Conservation (phyloP, 257 asterid species). For the Prunella vulgaris region DNA sequence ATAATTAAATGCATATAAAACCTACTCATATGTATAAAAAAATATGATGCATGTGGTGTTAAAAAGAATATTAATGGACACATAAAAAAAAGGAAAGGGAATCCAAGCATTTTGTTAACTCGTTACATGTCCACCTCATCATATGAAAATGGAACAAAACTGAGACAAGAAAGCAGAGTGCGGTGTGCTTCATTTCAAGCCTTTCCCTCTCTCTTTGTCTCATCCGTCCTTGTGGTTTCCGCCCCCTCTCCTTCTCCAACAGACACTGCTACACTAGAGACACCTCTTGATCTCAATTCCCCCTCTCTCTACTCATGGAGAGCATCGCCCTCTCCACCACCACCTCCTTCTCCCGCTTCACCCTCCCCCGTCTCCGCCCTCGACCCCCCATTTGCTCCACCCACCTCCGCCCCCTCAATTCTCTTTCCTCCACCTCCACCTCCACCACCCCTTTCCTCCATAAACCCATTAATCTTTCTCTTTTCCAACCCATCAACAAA, state of each 20-base stretch:
- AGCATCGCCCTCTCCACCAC: slow-evolving; percentile 53
- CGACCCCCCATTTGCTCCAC: slow-evolving; percentile 23
- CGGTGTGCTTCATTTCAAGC: background rate
- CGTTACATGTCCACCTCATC: slow-evolving; percentile 9
- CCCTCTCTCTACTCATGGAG: slow-evolving; percentile 47
- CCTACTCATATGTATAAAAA: no score
- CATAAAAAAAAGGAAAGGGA: no score
- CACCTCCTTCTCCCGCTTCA: slow-evolving; percentile 40
- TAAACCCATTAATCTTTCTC: no score
- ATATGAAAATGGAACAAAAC: background rate
- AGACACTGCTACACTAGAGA: background rate
- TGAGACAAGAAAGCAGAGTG: background rate
- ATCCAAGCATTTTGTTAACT: background rate
- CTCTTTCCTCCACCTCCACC: slow-evolving; percentile 22
- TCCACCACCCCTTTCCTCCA: slow-evolving; percentile 12
- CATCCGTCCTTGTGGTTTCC: slow-evolving; percentile 21
- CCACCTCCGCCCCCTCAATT: slow-evolving; percentile 36
- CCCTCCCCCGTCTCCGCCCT: slow-evolving; percentile 41
- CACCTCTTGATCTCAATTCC: slow-evolving; percentile 1
- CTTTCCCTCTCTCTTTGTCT: background rate
- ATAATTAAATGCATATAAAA: no score
- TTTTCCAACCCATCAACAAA: background rate
- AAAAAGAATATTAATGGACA: no score
- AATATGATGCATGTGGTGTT: no score
- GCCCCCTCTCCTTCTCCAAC: slow-evolving; percentile 20